Conservation (phyloP, 306 rosid species). For the Cajanus cajan region DNA sequence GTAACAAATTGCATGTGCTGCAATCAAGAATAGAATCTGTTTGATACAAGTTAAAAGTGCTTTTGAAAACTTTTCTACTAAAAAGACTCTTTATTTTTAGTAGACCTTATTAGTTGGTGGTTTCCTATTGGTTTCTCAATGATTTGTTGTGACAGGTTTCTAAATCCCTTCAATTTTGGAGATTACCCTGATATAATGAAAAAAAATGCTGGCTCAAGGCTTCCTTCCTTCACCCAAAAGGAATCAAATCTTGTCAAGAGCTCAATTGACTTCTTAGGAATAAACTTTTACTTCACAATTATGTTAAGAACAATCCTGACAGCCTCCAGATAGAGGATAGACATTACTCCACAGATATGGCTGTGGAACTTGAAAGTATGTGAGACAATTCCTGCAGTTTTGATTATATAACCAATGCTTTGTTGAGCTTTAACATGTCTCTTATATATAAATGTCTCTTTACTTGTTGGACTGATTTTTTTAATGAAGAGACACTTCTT, state of each 20-base stretch:
- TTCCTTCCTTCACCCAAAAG: slow-evolving; percentile 47
- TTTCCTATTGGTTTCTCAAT: too few species aligned
- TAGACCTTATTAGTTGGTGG: too few species aligned
- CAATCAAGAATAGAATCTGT: too few species aligned
- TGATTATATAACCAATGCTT: background rate
- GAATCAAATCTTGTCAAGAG: slow-evolving; percentile 53
- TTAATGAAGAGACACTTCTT: too few species aligned
- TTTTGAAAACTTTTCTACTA: too few species aligned
- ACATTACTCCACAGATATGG: background rate
- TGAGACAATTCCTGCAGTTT: background rate
- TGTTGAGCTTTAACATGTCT: background rate
- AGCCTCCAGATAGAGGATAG: background rate
- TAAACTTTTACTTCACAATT: slow-evolving; percentile 37
- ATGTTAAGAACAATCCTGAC: slow-evolving; percentile 30
- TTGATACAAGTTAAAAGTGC: too few species aligned
- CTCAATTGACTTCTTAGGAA: slow-evolving; percentile 61
- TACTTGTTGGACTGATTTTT: too few species aligned
- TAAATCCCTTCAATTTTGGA: slow-evolving; percentile 61
- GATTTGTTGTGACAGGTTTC: too few species aligned
- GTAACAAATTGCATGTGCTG: too few species aligned
- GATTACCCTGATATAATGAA: slow-evolving; percentile 62
- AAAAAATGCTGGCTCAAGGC: slow-evolving; percentile 54
- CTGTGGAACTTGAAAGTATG: slow-evolving; percentile 10
- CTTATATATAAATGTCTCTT: too few species aligned
- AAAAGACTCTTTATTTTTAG: too few species aligned